phyloP scores from a whole-genome alignment of 257 asterid genomes.

The Nicotiana otophora region DNA sequence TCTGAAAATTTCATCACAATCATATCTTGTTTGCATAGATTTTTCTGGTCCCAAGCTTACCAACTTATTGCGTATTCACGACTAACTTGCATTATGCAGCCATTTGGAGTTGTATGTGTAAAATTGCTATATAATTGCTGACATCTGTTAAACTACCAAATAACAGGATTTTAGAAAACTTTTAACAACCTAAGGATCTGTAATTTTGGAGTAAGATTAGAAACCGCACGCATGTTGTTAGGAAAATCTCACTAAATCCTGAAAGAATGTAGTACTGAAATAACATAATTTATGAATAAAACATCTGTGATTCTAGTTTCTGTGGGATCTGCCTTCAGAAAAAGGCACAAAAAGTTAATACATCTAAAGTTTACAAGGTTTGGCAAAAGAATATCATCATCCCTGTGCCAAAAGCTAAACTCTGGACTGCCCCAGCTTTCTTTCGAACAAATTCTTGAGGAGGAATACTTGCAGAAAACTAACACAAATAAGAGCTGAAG shows the following conservation, averaged over 20 bases:
- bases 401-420: slow-evolving; percentile 31
- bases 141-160: not conserved
- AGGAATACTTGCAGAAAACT: slow-evolving; percentile 68
- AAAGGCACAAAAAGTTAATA: not conserved
- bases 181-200: not conserved
- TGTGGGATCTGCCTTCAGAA: not conserved
- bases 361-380: not conserved
- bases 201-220: not conserved
- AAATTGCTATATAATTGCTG: not conserved
- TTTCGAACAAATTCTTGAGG: slow-evolving; percentile 64
- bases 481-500: slow-evolving; percentile 53
- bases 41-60: not conserved
- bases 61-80: not conserved
- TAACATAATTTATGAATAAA: not conserved
- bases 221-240: not conserved
- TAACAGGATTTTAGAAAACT: not conserved
- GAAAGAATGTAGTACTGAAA: not conserved
- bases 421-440: slow-evolving; percentile 70
- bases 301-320: not conserved
- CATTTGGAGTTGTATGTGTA: not conserved
- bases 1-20: not conserved
- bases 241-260: not conserved
- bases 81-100: not conserved
- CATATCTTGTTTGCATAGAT: not conserved
- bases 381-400: not conserved